These are phyloP conservation scores for Quercus agrifolia DNA, from an alignment of 306 rosid genomes.

Conservation along the genomic window DNA sequence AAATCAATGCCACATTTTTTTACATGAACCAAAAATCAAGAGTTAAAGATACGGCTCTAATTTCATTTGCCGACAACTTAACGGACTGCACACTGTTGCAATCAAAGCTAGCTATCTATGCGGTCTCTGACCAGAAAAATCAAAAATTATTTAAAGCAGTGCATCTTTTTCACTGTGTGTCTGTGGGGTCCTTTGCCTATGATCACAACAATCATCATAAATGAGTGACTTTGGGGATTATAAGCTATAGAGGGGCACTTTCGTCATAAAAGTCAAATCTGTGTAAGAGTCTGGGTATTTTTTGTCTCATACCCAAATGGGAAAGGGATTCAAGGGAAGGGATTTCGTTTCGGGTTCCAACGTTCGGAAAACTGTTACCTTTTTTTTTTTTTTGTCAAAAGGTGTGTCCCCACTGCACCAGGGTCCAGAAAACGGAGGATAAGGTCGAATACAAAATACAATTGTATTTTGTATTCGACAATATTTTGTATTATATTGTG, in stretches of 20 bases:
- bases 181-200: neutral
- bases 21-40: neutral
- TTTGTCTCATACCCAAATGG: neutral
- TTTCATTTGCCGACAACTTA: slow-evolving; percentile 1
- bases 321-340: neutral
- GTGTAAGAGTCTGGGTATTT: slow-evolving; percentile 17
- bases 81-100: neutral
- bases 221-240: neutral
- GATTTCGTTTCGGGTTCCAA: slow-evolving; percentile 27
- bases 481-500: slow-evolving; percentile 5
- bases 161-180: no score
- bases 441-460: slow-evolving; percentile 21
- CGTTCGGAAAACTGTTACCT: slow-evolving; percentile 31
- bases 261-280: neutral
- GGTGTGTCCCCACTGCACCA: neutral
- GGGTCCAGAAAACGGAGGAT: neutral
- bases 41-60: neutral
- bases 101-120: neutral
- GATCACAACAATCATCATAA: slow-evolving; percentile 9
- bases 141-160: neutral
- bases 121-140: neutral
- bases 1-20: no score
- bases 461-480: no score
- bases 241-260: neutral
- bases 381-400: neutral